Conservation (phyloP, 441 rosid species). For the Corymbia calophylla region DNA sequence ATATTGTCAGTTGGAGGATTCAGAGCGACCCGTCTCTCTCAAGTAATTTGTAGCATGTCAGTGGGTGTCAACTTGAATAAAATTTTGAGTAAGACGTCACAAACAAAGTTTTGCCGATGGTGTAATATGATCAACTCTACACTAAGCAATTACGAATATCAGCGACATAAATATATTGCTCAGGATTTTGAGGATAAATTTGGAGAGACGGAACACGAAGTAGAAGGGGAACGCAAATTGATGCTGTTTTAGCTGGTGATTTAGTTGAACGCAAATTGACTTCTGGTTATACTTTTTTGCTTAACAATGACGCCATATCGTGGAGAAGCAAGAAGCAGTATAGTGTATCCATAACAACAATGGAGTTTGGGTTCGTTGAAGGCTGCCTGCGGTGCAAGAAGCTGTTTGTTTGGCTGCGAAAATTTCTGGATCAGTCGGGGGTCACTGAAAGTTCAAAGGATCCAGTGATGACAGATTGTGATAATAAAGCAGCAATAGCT, state of each 20-base stretch:
- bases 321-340: background rate
- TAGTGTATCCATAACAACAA: background rate
- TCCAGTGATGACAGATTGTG: background rate
- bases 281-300: background rate
- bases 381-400: background rate
- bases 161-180: no score
- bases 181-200: no score
- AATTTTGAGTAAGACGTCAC: no score
- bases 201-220: no score
- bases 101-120: rapidly evolving
- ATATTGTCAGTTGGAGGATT: no score
- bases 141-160: no score
- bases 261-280: background rate
- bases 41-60: no score
- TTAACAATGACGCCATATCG: background rate
- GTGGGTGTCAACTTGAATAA: no score
- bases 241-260: background rate
- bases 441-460: background rate
- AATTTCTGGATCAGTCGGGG: background rate
- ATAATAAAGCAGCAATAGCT: background rate
- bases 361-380: background rate
- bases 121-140: no score
- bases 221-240: background rate
- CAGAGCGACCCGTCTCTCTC: no score
- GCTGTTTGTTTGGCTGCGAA: background rate